Base-by-base conservation (phyloP, 352 stramenopile genomes). In the Thalassiosira hispida region DNA sequence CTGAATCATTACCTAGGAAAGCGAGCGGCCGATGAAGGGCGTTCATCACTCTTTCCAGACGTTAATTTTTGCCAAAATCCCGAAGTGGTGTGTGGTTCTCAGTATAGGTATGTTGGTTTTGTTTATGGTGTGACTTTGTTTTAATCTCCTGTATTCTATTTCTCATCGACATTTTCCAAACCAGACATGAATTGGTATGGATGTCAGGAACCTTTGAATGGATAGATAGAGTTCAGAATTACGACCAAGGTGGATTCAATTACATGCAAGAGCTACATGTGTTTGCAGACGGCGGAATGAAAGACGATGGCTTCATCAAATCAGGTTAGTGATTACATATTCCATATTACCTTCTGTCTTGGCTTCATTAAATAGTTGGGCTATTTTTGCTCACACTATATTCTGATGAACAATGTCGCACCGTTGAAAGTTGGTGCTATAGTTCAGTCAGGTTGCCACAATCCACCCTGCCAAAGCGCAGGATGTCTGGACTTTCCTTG, bases 11-110 rank as follows among this genome's bases (percentile, higher is more conserved):
- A 82, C 70, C 38, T 83, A 25, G 73, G 73, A 33, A 53, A 57
- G n/a, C 23, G 49, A 51, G 64, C 74, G 25, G 62, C 49, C 14
- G 51, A 66, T n/a, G 53, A 65, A 49, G 64, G 63, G 8, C 14
- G 62, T 16, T 12, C n/a, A 18, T 66, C 46, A 12, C 40, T 78
- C 6, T 85, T 76, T 55, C 53, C 66, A n/a, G 40, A 67, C 22
- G 49, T 83, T 22, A 57, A 85, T 31, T 83, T 85, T 51, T 85
- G 78, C 49, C 6, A 25, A 16, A 76, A 79, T 38, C 78, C 78
- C 3, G 72, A 80, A 33, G 42, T 57, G 51, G 52, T 77, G 12
- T 77, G 35, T 38, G 42, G 22, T 20, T 38, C 11, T 20, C 42
- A 29, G 59, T 53, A 40, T 9, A 67, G 1, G 8, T 8, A 38